Base-by-base conservation (phyloP, 805 yeast species). In the Priceomyces haplophilus region DNA sequence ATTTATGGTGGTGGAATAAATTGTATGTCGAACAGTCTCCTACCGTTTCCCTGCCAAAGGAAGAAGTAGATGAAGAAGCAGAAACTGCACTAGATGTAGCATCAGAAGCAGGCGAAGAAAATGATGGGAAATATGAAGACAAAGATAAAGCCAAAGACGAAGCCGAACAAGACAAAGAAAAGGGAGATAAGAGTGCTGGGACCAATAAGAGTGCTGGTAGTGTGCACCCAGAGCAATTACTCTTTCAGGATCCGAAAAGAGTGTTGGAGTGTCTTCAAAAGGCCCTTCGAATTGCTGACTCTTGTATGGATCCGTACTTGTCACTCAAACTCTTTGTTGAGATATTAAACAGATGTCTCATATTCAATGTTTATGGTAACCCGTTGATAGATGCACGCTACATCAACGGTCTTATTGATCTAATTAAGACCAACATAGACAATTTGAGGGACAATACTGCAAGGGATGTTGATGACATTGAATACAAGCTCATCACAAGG, bases 1-100 rank as follows among this genome's bases (percentile, higher is more conserved):
- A 93, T 63, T 66, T 93, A 38, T 93, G 97, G 97, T 87, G 95
- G 93, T 85, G 91, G 56, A 80, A 83, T 18, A 89, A 85, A 46
- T 48, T 73, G 13, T 60, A 59, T 40, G 56, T 61, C n/a, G 67
- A 56, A 8, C 43, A 38, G 8, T 57, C 65, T 10, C 65, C 67
- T 1, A 64, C 68, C 0, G 58, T 57, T 1, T 69, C 75, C 15
- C 68, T 61, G 1, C 54, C 64, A 41, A 77, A 69, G 4, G 78
- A 74, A 45, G 81, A 72, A 44, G 77, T 71, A 21, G 64, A 64
- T 19, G 67, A 64, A 1, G 56, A 64, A 8, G 60, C 7, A 15
- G 46, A 45, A 23, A 35, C 20, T 55, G n/a, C n/a, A n/a, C n/a
- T n/a, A n/a, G n/a, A n/a, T n/a, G n/a, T n/a, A n/a, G 81, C 72